Evolutionary conservation across 208 protist genomes (phyloP), one percentile per base, ranked within the genome.

Genomic region (Trypanosoma avium): DNA sequence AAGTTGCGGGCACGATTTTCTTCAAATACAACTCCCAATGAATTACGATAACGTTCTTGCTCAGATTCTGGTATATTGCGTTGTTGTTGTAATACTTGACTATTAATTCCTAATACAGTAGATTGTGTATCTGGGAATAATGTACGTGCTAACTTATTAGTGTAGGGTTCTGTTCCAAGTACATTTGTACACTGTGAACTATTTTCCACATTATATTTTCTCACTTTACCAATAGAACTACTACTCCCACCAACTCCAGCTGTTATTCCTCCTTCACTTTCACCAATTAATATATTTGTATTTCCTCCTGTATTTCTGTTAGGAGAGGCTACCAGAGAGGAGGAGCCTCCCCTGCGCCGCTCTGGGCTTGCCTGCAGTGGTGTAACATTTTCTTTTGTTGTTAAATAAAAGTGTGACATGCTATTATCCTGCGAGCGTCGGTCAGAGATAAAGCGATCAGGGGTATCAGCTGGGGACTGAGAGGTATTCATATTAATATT

Each of bases 1-100:
- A 97, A 97, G 72, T 97, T 97, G 35, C 78, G 69, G 5, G 70
- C 72, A 42, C 83, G 78, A 69, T 97, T 97, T 58, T 69, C 66
- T 56, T 88, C 83, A 67, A 85, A 97, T 4, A 97, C 81, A 36
- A 95, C 91, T 22, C 88, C 82, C 22, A 91, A 75, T 10, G 84
- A 82, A 24, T 75, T 79, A 26, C 75, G 69, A 70, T 84, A 93
- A 21, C 82, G 82, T 26, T 64, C 67, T 15, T 61, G 68, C 40
- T 93, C 90, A 35, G 63, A 63, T 33, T 66, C 61, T 17, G 29
- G 43, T 48, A 38, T 26, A 38, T 73, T 62, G n/a, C n/a, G n/a
- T 21, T 29, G 40, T 33, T 63, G 64, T 19, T 49, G 47, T 48
- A 66, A 48, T 13, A 72, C 64, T 42, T 67, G 67, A 46, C 56